phyloP scores from a whole-genome alignment of 441 rosid genomes.

The Jatropha podagrica region DNA sequence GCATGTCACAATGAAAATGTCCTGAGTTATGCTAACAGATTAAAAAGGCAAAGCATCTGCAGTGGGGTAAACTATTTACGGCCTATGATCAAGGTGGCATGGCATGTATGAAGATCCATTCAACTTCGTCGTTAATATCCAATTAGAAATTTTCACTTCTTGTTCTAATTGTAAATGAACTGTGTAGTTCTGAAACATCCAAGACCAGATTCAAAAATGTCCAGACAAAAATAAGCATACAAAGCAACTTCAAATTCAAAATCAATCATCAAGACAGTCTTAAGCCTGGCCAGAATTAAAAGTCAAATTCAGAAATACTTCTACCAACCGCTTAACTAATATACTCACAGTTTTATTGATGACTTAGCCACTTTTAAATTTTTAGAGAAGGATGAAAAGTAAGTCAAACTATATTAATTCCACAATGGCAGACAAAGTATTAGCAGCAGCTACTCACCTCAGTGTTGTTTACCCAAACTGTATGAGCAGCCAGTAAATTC shows the following conservation, averaged over 20 bases:
- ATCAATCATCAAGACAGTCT: background rate
- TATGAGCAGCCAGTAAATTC: conserved; percentile 63
- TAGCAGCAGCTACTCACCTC: conserved; percentile 45
- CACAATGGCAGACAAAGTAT: background rate
- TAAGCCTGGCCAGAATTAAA: background rate
- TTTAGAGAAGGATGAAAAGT: conserved; percentile 1
- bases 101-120: background rate
- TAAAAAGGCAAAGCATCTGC: background rate
- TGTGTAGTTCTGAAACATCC: background rate
- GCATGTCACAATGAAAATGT: background rate
- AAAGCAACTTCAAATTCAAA: background rate
- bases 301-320: background rate
- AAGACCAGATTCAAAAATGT: background rate
- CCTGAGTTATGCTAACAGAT: background rate
- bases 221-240: background rate
- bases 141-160: background rate
- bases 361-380: background rate
- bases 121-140: background rate
- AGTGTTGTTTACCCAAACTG: conserved; percentile 55
- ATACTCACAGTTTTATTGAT: background rate
- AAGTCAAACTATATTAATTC: background rate
- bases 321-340: background rate
- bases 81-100: background rate
- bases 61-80: background rate
- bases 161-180: background rate